Percentiles rank a stretch among this genome's conserved stretches.
Conservation (phyloP, 2,329 filamentous ascomycete species). For the Talaromyces sp. region DNA sequence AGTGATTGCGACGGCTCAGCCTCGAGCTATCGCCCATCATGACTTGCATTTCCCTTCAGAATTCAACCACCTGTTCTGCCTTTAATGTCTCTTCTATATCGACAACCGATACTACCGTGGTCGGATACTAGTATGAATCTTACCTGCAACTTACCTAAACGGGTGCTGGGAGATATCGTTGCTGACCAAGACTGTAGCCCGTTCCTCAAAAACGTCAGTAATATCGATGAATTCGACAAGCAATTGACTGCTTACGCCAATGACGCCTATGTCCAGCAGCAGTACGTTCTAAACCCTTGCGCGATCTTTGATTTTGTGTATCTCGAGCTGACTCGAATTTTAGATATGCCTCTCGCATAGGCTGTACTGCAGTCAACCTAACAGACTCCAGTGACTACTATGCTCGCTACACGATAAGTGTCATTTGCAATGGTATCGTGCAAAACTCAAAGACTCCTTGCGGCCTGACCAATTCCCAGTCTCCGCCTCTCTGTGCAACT, state of each 20-base stretch:
- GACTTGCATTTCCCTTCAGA: conserved; percentile 64
- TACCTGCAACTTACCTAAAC: neutral
- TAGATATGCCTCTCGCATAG: conserved; percentile 78
- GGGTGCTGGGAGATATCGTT: conserved; percentile 23
- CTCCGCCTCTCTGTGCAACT: conserved; percentile 79
- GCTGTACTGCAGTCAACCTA: conserved; percentile 73
- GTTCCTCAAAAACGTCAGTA: conserved; percentile 79
- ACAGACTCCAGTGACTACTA: conserved; percentile 79
- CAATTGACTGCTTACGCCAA: conserved; percentile 70
- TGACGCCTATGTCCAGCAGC: conserved; percentile 69
- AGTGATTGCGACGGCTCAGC: neutral
- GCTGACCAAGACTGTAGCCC: conserved; percentile 55
- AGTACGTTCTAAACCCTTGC: conserved; percentile 55
- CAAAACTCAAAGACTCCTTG: conserved; percentile 79
- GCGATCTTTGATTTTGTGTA: neutral
- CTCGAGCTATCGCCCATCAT: conserved; percentile 33
- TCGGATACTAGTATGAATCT: conserved; percentile 61
- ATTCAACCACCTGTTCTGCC: conserved; percentile 67
- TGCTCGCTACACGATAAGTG: conserved; percentile 86
- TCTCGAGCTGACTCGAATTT: conserved; percentile 27
- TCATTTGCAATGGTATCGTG: conserved; percentile 89
- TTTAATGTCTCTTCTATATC: conserved; percentile 71
- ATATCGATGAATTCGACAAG: conserved; percentile 71
- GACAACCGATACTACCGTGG: conserved; percentile 53
- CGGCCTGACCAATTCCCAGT: conserved; percentile 59